phyloP scores from a whole-genome alignment of 345 rosid genomes.

The Pseudoturritis turrita region DNA sequence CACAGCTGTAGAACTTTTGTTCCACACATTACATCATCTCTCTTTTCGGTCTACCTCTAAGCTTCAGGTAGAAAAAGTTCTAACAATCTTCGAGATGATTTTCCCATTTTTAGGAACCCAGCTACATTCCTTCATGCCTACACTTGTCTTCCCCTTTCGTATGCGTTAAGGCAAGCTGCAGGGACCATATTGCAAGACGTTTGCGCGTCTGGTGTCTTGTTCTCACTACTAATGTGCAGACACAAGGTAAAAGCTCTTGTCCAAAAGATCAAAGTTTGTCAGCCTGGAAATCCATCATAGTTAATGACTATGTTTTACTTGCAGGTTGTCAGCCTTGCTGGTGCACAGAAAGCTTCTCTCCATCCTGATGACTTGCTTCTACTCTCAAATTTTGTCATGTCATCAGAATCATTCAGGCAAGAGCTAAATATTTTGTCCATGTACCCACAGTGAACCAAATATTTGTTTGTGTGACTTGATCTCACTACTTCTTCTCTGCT shows the following conservation, averaged over 20 bases:
- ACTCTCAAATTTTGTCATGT: slow-evolving; percentile 85
- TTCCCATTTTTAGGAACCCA: slow-evolving; percentile 59
- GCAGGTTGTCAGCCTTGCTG: slow-evolving; percentile 92
- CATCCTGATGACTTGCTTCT: slow-evolving; percentile 96
- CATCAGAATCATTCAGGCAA: slow-evolving; percentile 95
- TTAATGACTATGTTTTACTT: slow-evolving; percentile 9
- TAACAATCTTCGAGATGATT: slow-evolving; percentile 10
- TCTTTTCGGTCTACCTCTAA: neutral
- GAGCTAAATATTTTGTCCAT: slow-evolving; percentile 8
- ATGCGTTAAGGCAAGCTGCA: slow-evolving; percentile 76
- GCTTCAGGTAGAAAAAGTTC: neutral
- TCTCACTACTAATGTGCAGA: slow-evolving; percentile 81
- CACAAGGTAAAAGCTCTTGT: slow-evolving; percentile 50
- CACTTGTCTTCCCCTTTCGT: slow-evolving; percentile 91
- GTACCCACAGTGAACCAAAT: neutral
- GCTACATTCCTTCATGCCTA: slow-evolving; percentile 96
- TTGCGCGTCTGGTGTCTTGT: slow-evolving; percentile 83
- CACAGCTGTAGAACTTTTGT: neutral
- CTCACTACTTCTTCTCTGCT: neutral
- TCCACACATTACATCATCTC: neutral
- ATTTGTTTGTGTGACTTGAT: neutral
- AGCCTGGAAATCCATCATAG: neutral
- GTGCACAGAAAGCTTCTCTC: slow-evolving; percentile 97
- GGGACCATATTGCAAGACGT: slow-evolving; percentile 89
- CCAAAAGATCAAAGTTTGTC: neutral